Percentiles rank a stretch among this genome's conserved stretches.
Conservation (phyloP, 2,329 filamentous ascomycete species). For the Coniella lustricola region DNA sequence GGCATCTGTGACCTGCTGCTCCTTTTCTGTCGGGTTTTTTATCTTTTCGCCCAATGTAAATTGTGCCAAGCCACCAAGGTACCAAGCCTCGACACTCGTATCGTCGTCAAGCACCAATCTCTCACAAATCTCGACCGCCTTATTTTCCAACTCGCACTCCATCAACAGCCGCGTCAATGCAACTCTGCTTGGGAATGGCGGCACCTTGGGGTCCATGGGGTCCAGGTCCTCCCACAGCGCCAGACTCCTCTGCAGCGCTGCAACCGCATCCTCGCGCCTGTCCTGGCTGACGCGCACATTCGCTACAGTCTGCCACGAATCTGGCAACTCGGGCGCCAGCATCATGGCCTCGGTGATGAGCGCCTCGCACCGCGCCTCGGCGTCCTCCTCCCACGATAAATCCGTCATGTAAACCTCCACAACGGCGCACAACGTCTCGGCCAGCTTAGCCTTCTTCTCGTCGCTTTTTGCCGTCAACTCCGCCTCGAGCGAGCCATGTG, state of each 20-base stretch:
- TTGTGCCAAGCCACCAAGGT: constrained; percentile 90
- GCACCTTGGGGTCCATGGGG: constrained; percentile 63
- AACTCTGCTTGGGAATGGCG: constrained; percentile 80
- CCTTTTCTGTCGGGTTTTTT: constrained; percentile 31
- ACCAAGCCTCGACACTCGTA: constrained; percentile 91
- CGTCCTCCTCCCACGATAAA: constrained; percentile 85
- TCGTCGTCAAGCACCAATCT: constrained; percentile 83
- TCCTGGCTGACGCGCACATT: constrained; percentile 88
- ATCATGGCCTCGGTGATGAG: constrained; percentile 87
- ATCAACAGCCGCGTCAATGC: constrained; percentile 79
- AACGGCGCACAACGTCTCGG: constrained; percentile 87
- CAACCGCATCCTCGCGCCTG: constrained; percentile 69
- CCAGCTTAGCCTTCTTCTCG: constrained; percentile 72
- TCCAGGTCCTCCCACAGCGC: constrained; percentile 76
- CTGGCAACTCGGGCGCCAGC: constrained; percentile 71
- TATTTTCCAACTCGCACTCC: constrained; percentile 79
- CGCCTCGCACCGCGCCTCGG: constrained; percentile 78
- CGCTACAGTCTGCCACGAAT: constrained; percentile 92
- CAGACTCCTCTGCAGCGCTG: constrained; percentile 72
- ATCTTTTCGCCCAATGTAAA: constrained; percentile 70
- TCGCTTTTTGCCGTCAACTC: constrained; percentile 60
- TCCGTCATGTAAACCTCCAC: constrained; percentile 99
- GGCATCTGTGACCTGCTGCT: constrained; percentile 31
- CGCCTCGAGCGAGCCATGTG: constrained; percentile 27
- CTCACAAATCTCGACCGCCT: constrained; percentile 80